These are phyloP conservation scores for Nicotiana tabacum DNA, from an alignment of 257 asterid species.

Conservation along the genomic window DNA sequence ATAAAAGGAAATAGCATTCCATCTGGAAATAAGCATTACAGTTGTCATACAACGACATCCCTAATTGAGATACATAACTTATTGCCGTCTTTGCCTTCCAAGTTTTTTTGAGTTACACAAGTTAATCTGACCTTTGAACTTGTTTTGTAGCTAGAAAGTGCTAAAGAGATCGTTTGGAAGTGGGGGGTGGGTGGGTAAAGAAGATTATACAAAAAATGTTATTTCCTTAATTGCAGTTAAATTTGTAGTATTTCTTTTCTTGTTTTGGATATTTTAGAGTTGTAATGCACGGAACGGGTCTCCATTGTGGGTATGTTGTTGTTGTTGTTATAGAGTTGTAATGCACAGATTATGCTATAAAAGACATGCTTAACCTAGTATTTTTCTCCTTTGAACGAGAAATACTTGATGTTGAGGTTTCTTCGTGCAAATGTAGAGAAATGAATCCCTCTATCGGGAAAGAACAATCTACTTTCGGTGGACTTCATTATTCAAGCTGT, in stretches of 20 bases:
- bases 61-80: neutral
- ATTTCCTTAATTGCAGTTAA: neutral
- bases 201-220: neutral
- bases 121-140: neutral
- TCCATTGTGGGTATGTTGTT: too few relatives aligned
- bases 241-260: neutral
- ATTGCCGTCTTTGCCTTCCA: neutral
- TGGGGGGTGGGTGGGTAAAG: neutral
- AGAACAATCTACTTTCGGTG: neutral
- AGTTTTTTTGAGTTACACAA: neutral
- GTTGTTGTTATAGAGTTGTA: neutral
- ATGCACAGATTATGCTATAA: neutral
- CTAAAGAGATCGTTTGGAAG: neutral
- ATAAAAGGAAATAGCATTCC: neutral
- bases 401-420: neutral
- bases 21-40: neutral
- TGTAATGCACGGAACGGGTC: too few relatives aligned
- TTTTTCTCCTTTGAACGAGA: neutral
- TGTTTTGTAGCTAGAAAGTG: neutral
- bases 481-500: neutral
- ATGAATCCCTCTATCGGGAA: neutral
- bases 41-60: neutral
- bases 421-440: constrained; percentile 3
- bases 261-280: too few relatives aligned
- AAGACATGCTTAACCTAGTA: neutral